phyloP scores from a whole-genome alignment of 306 rosid genomes.

The Citrullus colocynthis region DNA sequence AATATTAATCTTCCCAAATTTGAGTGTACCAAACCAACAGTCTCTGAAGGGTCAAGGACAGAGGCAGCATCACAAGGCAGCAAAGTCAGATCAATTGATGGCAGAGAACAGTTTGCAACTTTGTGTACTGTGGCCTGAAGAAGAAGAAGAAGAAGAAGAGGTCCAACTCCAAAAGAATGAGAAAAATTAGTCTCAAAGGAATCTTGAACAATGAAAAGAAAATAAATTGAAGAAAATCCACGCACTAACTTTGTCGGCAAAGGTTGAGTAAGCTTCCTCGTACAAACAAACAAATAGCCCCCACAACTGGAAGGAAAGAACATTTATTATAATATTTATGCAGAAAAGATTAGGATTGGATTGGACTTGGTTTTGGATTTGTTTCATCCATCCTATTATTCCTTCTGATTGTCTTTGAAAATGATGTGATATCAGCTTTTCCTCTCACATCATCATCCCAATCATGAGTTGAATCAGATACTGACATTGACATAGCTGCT shows the following conservation, averaged over 20 bases:
- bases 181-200: background rate
- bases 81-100: background rate
- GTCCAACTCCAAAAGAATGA: background rate
- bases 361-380: conserved; percentile 1
- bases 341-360: background rate
- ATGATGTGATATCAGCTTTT: background rate
- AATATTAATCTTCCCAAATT: too few species aligned
- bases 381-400: background rate
- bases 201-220: background rate
- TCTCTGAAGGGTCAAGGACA: background rate
- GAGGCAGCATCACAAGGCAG: background rate
- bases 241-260: conserved; percentile 3
- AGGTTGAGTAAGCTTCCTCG: background rate
- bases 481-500: conserved; percentile 14
- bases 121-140: background rate
- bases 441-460: conserved; percentile 20
- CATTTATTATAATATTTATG: conserved; percentile 3
- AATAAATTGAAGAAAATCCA: background rate
- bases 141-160: background rate
- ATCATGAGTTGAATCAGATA: conserved; percentile 17
- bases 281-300: conserved; percentile 4
- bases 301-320: background rate
- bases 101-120: background rate
- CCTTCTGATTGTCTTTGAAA: background rate
- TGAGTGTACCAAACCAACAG: background rate